Base-by-base conservation (phyloP, 2,329 filamentous ascomycete genomes). In the Drechslerella stenobrocha region DNA sequence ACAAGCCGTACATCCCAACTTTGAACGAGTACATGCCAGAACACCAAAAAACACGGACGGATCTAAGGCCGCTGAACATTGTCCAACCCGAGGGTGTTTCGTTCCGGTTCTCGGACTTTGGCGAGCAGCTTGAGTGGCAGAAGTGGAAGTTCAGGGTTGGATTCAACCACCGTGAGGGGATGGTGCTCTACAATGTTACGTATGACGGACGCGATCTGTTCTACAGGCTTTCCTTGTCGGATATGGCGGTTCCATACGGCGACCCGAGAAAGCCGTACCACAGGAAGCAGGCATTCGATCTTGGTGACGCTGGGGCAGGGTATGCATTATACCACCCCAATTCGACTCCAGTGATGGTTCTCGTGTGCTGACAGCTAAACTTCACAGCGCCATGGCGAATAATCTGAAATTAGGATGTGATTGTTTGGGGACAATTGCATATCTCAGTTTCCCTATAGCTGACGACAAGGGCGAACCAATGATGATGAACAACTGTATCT, bases 341-440 rank as follows among this genome's bases (percentile, higher is more conserved):
- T 34, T 15, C 3, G 45, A 23, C 32, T 2, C 11, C 15, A 13
- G 6, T 8, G 13, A 26, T n/a, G 59, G 42, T 59, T 56, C 51
- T 61, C 48, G 20, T 6, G 1, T 44, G 26, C 44, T 44, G 23
- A 46, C 30, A 79, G 30, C 47, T n/a, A 26, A 67, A 53, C 52
- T 9, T 85, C 9, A n/a, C n/a, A 67, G 86, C 44, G 79, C 84
- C 63, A 86, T 84, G 78, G 84, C 85, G 61, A 88, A 88, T 74
- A 84, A 87, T 73, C 78, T 88, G 1, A 82, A 86, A 71, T 78
- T 88, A 1, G 86, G 86, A 24, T 88, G 86, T 72, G 86, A 88
- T 74, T 88, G 86, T 72, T 78, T 88, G 0, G 86, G 86, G 2
- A 83, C 84, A 15, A 88, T 88, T 73, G 82, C 87, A 73, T 88